Percentiles rank a stretch among this genome's conserved stretches.
These are phyloP conservation scores for Aspergillus hancockii DNA, from an alignment of 495 filamentous ascomycete genomes.

Conservation along the genomic window DNA sequence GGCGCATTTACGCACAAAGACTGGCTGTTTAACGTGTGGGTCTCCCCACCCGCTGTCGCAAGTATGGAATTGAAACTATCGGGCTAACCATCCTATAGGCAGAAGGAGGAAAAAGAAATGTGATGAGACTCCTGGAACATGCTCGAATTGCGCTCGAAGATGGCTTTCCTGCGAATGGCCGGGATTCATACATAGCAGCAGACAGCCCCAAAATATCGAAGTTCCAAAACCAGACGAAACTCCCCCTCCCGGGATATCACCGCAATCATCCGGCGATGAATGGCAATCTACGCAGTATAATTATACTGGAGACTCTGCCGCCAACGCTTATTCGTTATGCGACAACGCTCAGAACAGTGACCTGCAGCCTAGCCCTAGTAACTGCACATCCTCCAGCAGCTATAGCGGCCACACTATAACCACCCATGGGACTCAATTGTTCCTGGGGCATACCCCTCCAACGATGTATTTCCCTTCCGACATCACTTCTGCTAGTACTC, in stretches of 20 bases:
- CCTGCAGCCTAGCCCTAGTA: neutral
- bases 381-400: neutral
- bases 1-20: slow-evolving; percentile 26
- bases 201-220: neutral
- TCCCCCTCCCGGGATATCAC: neutral
- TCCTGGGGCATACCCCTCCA: neutral
- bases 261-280: neutral
- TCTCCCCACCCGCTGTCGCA: neutral
- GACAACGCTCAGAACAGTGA: neutral
- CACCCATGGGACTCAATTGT: neutral
- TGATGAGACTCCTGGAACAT: slow-evolving; percentile 19
- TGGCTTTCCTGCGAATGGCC: slow-evolving; percentile 15
- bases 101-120: slow-evolving; percentile 30
- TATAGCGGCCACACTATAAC: neutral
- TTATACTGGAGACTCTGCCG: neutral
- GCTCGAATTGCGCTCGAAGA: slow-evolving; percentile 20
- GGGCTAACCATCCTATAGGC: slow-evolving; percentile 8
- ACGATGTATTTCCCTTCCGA: neutral
- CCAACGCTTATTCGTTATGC: neutral
- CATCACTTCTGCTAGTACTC: slow-evolving; percentile 15
- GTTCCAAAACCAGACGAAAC: neutral
- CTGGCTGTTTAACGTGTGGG: slow-evolving; percentile 27
- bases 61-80: neutral
- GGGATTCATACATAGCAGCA: slow-evolving; percentile 4
- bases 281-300: neutral